Conservation (phyloP, 768 basidiomycete genomes). For the Neoboletus subvelutipes region DNA sequence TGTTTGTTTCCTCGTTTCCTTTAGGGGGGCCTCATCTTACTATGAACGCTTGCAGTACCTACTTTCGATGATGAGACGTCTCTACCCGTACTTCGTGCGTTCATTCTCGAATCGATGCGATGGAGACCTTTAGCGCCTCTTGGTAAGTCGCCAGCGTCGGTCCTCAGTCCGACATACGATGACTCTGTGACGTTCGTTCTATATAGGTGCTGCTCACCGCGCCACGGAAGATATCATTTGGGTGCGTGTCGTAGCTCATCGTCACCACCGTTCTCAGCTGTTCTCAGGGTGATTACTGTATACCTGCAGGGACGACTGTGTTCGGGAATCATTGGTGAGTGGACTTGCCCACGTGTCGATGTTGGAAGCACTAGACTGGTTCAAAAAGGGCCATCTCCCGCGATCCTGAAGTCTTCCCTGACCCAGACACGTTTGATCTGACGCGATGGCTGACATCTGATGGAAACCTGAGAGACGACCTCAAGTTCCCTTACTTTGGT, state of each 20-base stretch:
- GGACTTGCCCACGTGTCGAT: not conserved
- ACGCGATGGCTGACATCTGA: conserved; percentile 29
- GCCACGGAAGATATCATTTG: conserved; percentile 19
- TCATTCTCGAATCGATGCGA: conserved; percentile 35
- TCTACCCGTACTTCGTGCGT: conserved; percentile 34
- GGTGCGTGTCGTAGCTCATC: not conserved
- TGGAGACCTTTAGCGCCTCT: conserved; percentile 32
- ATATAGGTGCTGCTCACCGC: conserved; percentile 11
- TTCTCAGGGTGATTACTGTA: conserved; percentile 13
- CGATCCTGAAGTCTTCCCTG: conserved; percentile 38
- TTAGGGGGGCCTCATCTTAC: not conserved
- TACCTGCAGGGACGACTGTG: conserved; percentile 20
- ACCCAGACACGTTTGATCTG: conserved; percentile 37
- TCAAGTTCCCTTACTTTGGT: conserved; percentile 51
- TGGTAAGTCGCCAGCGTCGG: conserved; percentile 12
- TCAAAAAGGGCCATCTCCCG: conserved; percentile 35
- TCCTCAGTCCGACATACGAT: not conserved
- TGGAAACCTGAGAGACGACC: conserved; percentile 39
- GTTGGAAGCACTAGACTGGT: not conserved
- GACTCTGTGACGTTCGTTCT: too few relatives aligned
- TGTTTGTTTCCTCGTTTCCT: not conserved
- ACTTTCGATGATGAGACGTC: conserved; percentile 32
- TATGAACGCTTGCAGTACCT: conserved; percentile 28
- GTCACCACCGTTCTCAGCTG: not conserved
- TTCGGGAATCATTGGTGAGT: conserved; percentile 19